These are phyloP conservation scores for Quercus gilva DNA, from an alignment of 306 rosid species.

Conservation along the genomic window DNA sequence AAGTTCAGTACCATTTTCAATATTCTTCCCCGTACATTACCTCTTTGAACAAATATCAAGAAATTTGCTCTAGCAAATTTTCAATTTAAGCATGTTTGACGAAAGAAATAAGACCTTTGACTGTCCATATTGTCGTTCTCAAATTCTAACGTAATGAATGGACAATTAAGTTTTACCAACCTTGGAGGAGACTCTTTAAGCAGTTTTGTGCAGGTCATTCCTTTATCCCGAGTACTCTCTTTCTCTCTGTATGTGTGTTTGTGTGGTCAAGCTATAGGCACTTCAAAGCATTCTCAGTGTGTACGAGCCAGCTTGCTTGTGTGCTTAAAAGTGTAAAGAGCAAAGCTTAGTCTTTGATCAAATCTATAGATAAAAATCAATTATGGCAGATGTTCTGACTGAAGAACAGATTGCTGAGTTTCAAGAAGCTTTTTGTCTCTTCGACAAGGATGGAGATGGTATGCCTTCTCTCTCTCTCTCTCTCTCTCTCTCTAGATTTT, in stretches of 20 bases:
- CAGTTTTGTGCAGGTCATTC: neutral
- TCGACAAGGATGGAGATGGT: conserved; percentile 76
- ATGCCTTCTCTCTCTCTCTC: neutral
- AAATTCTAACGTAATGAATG: neutral
- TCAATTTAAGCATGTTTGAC: neutral
- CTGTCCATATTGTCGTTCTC: neutral
- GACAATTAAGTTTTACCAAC: neutral
- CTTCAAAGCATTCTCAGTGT: neutral
- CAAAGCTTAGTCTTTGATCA: neutral
- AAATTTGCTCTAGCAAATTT: neutral
- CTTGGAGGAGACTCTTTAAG: neutral
- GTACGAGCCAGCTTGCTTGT: neutral
- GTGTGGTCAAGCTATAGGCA: neutral
- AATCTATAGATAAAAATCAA: neutral
- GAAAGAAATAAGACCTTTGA: neutral
- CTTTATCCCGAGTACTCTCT: neutral
- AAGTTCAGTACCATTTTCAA: too few relatives aligned
- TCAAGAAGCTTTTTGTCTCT: conserved; percentile 57
- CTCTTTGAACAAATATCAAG: neutral
- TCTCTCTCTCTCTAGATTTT: too few relatives aligned
- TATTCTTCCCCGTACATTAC: neutral
- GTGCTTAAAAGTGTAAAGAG: neutral
- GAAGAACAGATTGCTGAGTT: conserved; percentile 57
- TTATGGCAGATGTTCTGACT: conserved; percentile 29
- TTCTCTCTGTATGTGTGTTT: neutral